phyloP scores from a whole-genome alignment of 768 basidiomycete genomes.

The Pleurotus sapidus region DNA sequence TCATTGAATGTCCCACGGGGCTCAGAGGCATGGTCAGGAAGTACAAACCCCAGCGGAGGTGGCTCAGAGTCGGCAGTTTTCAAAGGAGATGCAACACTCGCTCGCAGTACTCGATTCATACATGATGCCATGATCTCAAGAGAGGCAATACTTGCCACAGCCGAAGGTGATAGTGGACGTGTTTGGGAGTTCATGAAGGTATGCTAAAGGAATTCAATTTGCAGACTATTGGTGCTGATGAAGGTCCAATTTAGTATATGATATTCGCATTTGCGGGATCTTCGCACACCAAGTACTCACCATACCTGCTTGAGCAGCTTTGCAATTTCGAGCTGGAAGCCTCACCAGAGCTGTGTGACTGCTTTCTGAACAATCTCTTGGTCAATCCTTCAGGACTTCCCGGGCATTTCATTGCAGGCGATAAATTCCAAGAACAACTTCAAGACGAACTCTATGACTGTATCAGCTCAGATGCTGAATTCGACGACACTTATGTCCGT shows the following conservation, averaged over 20 bases:
- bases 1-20: too few relatives aligned
- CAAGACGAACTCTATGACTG: constrained; percentile 26
- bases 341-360: too few relatives aligned
- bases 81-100: constrained; percentile 20
- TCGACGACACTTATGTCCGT: constrained; percentile 25
- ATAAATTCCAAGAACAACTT: constrained; percentile 32
- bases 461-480: constrained; percentile 25
- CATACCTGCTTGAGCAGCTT: constrained; percentile 31
- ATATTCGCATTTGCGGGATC: constrained; percentile 31
- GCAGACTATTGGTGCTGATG: too few relatives aligned
- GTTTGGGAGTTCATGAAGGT: constrained; percentile 30
- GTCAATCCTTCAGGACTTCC: constrained; percentile 23
- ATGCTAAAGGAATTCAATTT: too few relatives aligned
- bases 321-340: constrained; percentile 27
- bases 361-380: constrained; percentile 22
- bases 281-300: constrained; percentile 25
- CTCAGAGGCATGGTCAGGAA: too few relatives aligned
- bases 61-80: too few relatives aligned
- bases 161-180: constrained; percentile 30
- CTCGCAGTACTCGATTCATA: constrained; percentile 21
- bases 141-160: constrained; percentile 22
- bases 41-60: too few relatives aligned
- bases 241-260: too few relatives aligned
- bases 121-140: constrained; percentile 20
- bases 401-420: constrained; percentile 21